Conservation (phyloP, 2,329 filamentous ascomycete species). For the Fusarium begoniae region DNA sequence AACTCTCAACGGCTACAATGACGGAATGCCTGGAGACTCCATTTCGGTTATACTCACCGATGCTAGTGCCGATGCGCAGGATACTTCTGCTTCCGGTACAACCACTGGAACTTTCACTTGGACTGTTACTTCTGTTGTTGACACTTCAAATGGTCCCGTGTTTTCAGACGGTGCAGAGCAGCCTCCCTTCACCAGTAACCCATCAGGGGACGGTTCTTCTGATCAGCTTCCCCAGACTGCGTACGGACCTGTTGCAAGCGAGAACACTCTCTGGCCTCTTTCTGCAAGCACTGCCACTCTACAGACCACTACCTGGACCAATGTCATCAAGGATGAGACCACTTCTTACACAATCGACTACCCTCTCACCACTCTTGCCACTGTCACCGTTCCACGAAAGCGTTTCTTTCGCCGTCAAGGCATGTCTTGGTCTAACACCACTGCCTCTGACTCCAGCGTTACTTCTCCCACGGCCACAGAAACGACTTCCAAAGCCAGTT, state of each 20-base stretch:
- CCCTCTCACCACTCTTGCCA: conserved; percentile 51
- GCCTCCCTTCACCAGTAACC: conserved; percentile 28
- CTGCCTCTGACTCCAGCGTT: conserved; percentile 19
- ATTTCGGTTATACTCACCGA: conserved; percentile 33
- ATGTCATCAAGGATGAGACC: conserved; percentile 50
- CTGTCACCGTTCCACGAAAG: conserved; percentile 44
- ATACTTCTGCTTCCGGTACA: conserved; percentile 28
- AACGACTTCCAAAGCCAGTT: conserved; percentile 8
- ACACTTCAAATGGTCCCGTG: conserved; percentile 33
- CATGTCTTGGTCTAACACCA: conserved; percentile 49
- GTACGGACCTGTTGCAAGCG: conserved; percentile 39
- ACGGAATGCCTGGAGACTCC: conserved; percentile 14
- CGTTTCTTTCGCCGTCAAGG: conserved; percentile 43
- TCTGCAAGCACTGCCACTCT: conserved; percentile 38
- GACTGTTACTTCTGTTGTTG: conserved; percentile 39
- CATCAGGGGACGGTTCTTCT: conserved; percentile 20
- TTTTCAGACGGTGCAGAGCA: conserved; percentile 28
- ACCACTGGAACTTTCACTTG: conserved; percentile 37
- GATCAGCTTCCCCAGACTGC: conserved; percentile 26
- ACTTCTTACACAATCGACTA: conserved; percentile 54
- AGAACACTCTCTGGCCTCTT: conserved; percentile 38
- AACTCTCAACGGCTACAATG: conserved; percentile 42
- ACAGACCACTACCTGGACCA: conserved; percentile 52
- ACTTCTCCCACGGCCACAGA: conserved; percentile 1
- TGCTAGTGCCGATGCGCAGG: conserved; percentile 26